Conservation (phyloP, 2,329 filamentous ascomycete species). For the Endocalyx cinctus region DNA sequence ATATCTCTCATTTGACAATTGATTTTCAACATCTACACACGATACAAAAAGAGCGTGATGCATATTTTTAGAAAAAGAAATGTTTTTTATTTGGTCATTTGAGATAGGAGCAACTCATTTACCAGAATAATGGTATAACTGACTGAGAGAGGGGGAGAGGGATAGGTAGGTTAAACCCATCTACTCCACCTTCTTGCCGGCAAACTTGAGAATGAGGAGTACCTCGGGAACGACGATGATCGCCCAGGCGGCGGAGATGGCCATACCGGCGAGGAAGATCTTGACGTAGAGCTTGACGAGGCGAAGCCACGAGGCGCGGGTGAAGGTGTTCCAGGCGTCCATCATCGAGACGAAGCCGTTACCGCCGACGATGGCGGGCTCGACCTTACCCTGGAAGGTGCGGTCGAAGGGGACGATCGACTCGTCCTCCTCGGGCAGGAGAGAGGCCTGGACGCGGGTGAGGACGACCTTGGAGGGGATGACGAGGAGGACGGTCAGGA, state of each 20-base stretch:
- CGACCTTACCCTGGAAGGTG: conserved; percentile 71
- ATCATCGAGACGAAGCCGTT: conserved; percentile 65
- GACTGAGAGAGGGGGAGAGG: no score
- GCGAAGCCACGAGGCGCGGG: conserved; percentile 65
- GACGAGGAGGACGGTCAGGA: conserved; percentile 57
- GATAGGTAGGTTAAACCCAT: no score
- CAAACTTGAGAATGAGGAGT: no score
- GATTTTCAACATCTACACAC: no score
- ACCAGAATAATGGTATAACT: no score
- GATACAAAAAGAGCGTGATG: no score
- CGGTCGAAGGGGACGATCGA: conserved; percentile 89
- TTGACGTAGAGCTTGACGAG: conserved; percentile 74
- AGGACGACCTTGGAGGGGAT: conserved; percentile 75
- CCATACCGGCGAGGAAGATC: conserved; percentile 54
- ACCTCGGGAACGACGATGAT: conserved; percentile 49
- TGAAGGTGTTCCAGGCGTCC: conserved; percentile 78
- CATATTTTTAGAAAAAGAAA: no score
- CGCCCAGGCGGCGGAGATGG: conserved; percentile 40
- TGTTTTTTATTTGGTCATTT: no score
- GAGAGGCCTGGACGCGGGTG: conserved; percentile 78
- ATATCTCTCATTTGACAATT: no score
- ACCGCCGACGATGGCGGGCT: conserved; percentile 69
- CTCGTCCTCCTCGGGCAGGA: conserved; percentile 76
- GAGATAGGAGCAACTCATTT: no score
- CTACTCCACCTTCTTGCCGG: conserved; percentile 20